Percentiles rank a stretch among this genome's conserved stretches.
These are phyloP conservation scores for Exophiala mesophila DNA, from an alignment of 2,329 filamentous ascomycete genomes.

Conservation along the genomic window DNA sequence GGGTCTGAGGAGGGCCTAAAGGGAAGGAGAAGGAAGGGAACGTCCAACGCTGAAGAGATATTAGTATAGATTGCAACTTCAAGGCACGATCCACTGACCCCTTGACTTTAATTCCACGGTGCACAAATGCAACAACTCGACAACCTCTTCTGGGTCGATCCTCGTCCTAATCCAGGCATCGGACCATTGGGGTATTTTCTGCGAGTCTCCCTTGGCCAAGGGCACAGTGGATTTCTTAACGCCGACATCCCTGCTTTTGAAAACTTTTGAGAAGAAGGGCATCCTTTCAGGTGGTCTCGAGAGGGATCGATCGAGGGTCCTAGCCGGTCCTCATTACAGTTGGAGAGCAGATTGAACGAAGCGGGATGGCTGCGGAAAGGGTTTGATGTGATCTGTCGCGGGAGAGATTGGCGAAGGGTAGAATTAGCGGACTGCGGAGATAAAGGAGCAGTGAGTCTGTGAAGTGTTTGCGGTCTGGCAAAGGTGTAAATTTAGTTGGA, in stretches of 20 bases:
- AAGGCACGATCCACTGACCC: conserved; percentile 57
- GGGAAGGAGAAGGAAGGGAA: conserved; percentile 86
- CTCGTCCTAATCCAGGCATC: conserved; percentile 79
- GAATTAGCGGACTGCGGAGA: too few relatives aligned
- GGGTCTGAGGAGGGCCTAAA: conserved; percentile 92
- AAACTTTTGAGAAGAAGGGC: conserved; percentile 57
- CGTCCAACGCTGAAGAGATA: conserved; percentile 64
- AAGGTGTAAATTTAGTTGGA: too few relatives aligned
- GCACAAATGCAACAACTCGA: conserved; percentile 78
- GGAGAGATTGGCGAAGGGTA: too few relatives aligned
- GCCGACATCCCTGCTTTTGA: conserved; percentile 69
- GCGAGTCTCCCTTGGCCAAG: conserved; percentile 48
- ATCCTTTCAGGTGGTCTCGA: conserved; percentile 32
- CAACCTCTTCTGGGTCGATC: conserved; percentile 84
- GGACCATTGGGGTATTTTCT: conserved; percentile 73
- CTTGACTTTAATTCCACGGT: conserved; percentile 88
- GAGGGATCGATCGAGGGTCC: neutral
- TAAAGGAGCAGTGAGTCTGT: conserved; percentile 4
- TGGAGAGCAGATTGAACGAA: too few relatives aligned
- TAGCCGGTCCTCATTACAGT: conserved; percentile 14
- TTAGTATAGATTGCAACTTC: conserved; percentile 25
- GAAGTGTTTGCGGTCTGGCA: conserved; percentile 5
- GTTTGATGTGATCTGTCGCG: too few relatives aligned
- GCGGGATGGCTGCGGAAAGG: too few relatives aligned
- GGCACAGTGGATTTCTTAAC: conserved; percentile 57